Evolutionary conservation across 306 rosid species (phyloP).

Genomic region (Lagenaria siceraria): DNA sequence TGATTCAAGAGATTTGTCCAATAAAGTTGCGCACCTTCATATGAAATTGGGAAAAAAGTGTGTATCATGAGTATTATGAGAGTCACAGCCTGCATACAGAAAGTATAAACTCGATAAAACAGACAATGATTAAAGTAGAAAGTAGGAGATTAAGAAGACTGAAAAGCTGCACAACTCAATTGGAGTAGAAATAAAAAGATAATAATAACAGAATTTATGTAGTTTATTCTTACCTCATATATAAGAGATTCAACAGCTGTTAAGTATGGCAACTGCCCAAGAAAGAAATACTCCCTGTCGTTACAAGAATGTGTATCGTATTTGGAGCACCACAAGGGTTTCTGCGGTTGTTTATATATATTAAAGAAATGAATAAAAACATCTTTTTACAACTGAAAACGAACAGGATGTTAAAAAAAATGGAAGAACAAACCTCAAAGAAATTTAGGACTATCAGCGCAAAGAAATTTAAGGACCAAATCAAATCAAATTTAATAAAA

Average conservation of each 20-base stretch:
- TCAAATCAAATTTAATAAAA: constrained; percentile 23
- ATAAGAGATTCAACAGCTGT: constrained; percentile 49
- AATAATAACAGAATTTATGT: not conserved
- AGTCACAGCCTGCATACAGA: constrained; percentile 49
- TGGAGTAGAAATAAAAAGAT: not conserved
- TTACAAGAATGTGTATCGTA: constrained; percentile 36
- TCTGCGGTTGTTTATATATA: constrained; percentile 33
- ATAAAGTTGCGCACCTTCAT: constrained; percentile 52
- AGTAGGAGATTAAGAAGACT: not conserved
- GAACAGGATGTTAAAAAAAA: not conserved
- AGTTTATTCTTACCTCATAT: constrained; percentile 54
- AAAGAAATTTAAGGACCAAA: constrained; percentile 69
- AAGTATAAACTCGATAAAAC: constrained; percentile 5
- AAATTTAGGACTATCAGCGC: constrained; percentile 67
- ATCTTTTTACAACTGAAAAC: not conserved
- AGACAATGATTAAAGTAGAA: constrained; percentile 2
- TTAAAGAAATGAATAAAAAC: not conserved
- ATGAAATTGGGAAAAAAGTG: constrained; percentile 61
- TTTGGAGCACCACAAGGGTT: constrained; percentile 82
- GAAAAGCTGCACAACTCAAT: not conserved
- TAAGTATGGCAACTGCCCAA: constrained; percentile 84
- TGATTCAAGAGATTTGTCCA: constrained; percentile 49
- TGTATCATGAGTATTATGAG: constrained; percentile 49
- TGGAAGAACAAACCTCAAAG: constrained; percentile 56
- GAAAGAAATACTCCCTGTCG: constrained; percentile 74